Percentiles rank a stretch among this genome's conserved stretches.
Conservation (phyloP, 1,284 basidiomycete species). For the Bjerkandera adusta region DNA sequence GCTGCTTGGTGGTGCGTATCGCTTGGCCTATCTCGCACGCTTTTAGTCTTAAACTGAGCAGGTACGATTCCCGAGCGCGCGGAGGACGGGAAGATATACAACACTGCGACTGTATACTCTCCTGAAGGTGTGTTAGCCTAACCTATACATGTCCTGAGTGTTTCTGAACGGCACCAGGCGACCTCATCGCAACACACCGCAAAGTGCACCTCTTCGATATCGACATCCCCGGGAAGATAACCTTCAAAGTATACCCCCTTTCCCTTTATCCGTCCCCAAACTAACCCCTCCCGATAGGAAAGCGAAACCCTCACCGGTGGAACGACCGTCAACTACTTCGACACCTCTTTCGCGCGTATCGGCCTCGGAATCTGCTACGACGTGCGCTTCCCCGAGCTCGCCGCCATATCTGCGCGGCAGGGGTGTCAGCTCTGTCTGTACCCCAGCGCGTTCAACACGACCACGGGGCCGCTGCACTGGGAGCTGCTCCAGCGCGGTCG, state of each 20-base stretch:
- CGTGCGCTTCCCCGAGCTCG: slow-evolving; percentile 92
- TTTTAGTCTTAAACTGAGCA: slow-evolving; percentile 27
- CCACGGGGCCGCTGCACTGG: slow-evolving; percentile 97
- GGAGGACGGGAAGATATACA: slow-evolving; percentile 75
- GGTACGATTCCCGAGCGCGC: slow-evolving; percentile 88
- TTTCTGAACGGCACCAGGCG: slow-evolving; percentile 45
- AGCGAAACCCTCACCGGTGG: slow-evolving; percentile 91
- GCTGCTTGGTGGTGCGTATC: slow-evolving; percentile 84
- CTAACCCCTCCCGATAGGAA: slow-evolving; percentile 54
- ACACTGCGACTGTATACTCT: slow-evolving; percentile 90
- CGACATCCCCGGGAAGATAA: slow-evolving; percentile 95
- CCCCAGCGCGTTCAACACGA: slow-evolving; percentile 87
- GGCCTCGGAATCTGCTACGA: slow-evolving; percentile 93
- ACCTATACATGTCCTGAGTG: neutral
- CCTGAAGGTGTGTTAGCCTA: slow-evolving; percentile 61
- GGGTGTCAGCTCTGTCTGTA: slow-evolving; percentile 92
- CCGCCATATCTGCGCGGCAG: slow-evolving; percentile 87
- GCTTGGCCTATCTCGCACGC: neutral
- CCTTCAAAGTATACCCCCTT: slow-evolving; percentile 73
- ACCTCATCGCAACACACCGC: slow-evolving; percentile 85
- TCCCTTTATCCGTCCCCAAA: neutral
- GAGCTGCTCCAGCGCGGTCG: slow-evolving; percentile 87
- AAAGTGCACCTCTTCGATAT: slow-evolving; percentile 99
- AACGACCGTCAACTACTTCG: slow-evolving; percentile 76
- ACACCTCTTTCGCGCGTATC: slow-evolving; percentile 91